Base-by-base conservation (phyloP, 768 basidiomycete species). In the Chiua virens region DNA sequence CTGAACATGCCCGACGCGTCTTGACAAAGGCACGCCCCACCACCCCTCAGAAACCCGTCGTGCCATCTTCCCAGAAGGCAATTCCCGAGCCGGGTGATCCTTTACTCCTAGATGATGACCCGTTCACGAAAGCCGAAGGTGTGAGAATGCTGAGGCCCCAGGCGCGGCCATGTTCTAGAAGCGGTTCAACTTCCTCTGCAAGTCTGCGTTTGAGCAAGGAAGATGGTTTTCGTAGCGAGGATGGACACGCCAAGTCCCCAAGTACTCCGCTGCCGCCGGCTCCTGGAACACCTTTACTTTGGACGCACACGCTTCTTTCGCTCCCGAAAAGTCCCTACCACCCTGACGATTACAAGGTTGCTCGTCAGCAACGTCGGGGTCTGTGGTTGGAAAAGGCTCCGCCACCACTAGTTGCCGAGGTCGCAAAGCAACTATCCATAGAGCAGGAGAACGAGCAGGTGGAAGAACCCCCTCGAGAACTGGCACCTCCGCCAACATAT, bases 71-170 rank as follows among this genome's bases (percentile, higher is more conserved):
- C 3, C 45, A 60, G 17, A 63, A 52, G n/a, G 39, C 45, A 15
- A 28, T 52, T 14, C 42, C 53, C 2, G 34, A 39, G 7, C 54
- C 44, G 48, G 63, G 58, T 46, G 55, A 62, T 36, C 54, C 64
- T 17, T 49, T 69, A 3, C 52, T 69, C 45, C 54, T 69, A n/a
- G 69, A 69, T 11, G 58, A 59, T 11, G 68, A 69, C 18, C 68
- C 83, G 4, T 85, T 85, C 64, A 82, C 82, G 10, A 78, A 76
- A 58, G 66, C 63, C 0, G 76, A 78, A 36, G 81, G 79, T 17
- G 81, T 85, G 8, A 77, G 62, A 59, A 63, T 85, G 71, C 30
- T 81, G 34, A 70, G 66, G 28, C 42, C 56, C 39, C 59, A 53
- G 42, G 23, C 20, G n/a, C 36, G 42, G 10, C 38, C 52, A 3